Percentiles rank a stretch among this genome's conserved stretches.
These are phyloP conservation scores for Lasiosphaeria miniovina DNA, from an alignment of 495 filamentous ascomycete genomes.

Conservation along the genomic window DNA sequence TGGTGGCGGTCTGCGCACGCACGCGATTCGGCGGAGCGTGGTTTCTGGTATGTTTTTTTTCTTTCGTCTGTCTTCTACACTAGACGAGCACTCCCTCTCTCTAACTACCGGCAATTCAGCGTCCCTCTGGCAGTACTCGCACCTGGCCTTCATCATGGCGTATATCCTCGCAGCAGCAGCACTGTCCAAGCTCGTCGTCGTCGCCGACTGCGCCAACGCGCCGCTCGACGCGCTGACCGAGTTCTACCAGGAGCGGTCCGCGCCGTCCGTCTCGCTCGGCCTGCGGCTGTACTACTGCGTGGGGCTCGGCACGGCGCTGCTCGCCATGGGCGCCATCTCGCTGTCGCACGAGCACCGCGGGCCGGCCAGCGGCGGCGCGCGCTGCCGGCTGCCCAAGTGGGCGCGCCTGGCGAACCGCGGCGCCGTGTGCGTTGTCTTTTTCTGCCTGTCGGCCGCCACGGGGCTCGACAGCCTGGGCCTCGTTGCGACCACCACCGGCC, in stretches of 20 bases:
- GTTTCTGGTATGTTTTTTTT: conserved; percentile 28
- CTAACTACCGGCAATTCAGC: not conserved
- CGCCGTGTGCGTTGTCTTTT: conserved; percentile 43
- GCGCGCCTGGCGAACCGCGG: conserved; percentile 46
- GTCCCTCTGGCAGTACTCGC: conserved; percentile 28
- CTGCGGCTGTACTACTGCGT: conserved; percentile 59
- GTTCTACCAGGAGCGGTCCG: conserved; percentile 40
- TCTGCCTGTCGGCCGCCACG: conserved; percentile 45
- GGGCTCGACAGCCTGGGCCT: conserved; percentile 47
- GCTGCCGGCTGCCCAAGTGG: conserved; percentile 44
- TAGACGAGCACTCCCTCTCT: conserved; percentile 5
- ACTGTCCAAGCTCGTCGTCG: conserved; percentile 52
- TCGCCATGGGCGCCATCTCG: conserved; percentile 39
- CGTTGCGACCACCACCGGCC: conserved; percentile 45
- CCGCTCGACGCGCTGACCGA: conserved; percentile 44
- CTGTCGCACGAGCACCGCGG: conserved; percentile 28
- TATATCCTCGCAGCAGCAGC: conserved; percentile 54
- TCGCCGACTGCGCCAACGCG: conserved; percentile 46
- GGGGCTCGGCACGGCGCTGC: conserved; percentile 51
- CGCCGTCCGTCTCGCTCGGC: conserved; percentile 41
- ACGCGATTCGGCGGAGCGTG: conserved; percentile 54
- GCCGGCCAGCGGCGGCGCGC: conserved; percentile 14
- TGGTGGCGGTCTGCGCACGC: conserved; percentile 48
- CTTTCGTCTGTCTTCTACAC: conserved; percentile 14
- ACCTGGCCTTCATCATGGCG: conserved; percentile 57